phyloP scores from a whole-genome alignment of 1,139 yeast genomes.

The Lodderomyces beijingensis region DNA sequence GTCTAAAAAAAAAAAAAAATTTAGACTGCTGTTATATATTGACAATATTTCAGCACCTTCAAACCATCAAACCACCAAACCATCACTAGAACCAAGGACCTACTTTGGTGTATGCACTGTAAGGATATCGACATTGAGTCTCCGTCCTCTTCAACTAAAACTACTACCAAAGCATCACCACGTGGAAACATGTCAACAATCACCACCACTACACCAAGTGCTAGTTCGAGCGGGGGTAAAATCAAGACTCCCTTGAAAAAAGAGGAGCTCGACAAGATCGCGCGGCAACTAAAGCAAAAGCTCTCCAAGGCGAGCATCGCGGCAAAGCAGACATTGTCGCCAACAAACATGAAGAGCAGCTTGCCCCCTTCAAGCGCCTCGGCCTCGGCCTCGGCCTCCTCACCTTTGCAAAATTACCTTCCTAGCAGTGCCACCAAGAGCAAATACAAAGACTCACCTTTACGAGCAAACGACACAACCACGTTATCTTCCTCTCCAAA shows the following conservation, averaged over 20 bases:
- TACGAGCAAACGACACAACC: no score
- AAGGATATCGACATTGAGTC: no score
- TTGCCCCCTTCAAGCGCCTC: background rate
- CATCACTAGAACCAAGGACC: no score
- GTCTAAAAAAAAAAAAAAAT: no score
- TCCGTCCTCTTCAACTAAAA: no score
- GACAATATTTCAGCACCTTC: no score
- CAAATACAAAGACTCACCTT: conserved; percentile 6
- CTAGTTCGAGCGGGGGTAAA: conserved; percentile 8
- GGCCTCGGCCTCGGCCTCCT: conserved; percentile 17
- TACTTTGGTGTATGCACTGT: no score
- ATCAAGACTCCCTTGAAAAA: conserved; percentile 37
- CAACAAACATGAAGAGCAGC: conserved; percentile 13
- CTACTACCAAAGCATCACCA: no score
- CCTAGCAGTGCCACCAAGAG: conserved; percentile 17
- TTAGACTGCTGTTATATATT: no score
- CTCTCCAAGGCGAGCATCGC: conserved; percentile 43
- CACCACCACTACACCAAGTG: conserved; percentile 1
- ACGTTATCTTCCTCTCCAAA: conserved; percentile 29
- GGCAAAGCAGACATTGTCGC: conserved; percentile 39
- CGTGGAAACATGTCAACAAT: conserved; percentile 3
- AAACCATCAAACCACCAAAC: no score
- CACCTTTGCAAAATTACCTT: conserved; percentile 31
- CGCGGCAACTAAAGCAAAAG: conserved; percentile 42
- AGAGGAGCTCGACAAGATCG: conserved; percentile 46